These are phyloP conservation scores for Populus tremula DNA, from an alignment of 345 rosid species.

Conservation along the genomic window DNA sequence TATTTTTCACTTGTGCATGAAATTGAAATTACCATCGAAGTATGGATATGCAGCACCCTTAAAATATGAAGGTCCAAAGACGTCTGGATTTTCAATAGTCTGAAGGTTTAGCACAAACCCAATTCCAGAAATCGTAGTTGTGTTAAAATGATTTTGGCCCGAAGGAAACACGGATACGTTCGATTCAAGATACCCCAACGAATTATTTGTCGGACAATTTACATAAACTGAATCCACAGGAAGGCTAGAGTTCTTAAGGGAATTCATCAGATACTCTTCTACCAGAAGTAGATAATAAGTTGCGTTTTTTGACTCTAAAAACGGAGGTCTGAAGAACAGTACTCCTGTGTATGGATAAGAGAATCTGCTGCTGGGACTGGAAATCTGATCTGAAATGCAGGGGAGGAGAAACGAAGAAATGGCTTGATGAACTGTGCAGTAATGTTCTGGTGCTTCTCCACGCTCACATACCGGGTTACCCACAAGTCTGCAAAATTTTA, in stretches of 20 bases:
- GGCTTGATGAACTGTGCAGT: conserved; percentile 36
- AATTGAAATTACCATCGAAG: conserved; percentile 46
- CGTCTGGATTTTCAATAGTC: conserved; percentile 46
- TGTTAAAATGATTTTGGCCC: conserved; percentile 41
- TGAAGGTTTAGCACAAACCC: conserved; percentile 61
- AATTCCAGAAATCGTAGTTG: conserved; percentile 35
- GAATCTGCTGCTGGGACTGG: conserved; percentile 65
- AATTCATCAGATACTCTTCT: conserved; percentile 19
- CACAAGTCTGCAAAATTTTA: conserved; percentile 53
- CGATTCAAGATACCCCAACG: conserved; percentile 37
- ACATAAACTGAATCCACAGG: conserved; percentile 63
- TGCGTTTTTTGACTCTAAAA: conserved; percentile 51
- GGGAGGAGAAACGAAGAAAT: conserved; percentile 37
- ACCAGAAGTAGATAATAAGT: conserved; percentile 33
- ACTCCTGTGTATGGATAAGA: conserved; percentile 64
- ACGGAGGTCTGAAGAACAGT: conserved; percentile 55
- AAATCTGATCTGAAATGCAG: conserved; percentile 36
- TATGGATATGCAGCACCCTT: conserved; percentile 27
- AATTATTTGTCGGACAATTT: conserved; percentile 51
- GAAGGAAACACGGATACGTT: conserved; percentile 53
- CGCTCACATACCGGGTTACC: conserved; percentile 60
- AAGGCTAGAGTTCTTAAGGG: conserved; percentile 32
- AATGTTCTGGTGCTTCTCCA: conserved; percentile 20
- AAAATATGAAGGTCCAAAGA: conserved; percentile 62
- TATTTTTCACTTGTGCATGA: too few species aligned